These are phyloP conservation scores for Pontederia crassipes DNA, from an alignment of 176 grass and related monocot species.

Conservation along the genomic window DNA sequence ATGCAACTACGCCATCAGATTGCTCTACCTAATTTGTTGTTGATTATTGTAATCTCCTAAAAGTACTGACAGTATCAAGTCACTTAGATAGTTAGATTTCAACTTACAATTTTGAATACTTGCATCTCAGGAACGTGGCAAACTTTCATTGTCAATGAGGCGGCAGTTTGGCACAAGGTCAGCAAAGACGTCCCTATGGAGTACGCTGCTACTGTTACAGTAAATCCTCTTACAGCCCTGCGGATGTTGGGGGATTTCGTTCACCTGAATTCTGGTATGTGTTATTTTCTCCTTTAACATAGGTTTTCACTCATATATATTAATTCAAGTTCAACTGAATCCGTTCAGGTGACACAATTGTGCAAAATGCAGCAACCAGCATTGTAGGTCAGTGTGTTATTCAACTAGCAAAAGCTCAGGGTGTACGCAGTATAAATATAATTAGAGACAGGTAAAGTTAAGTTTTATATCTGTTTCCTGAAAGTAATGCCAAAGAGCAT, in stretches of 20 bases:
- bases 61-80: too few relatives aligned
- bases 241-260: conserved; percentile 73
- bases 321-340: conserved; percentile 11
- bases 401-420: conserved; percentile 60
- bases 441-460: conserved; percentile 64
- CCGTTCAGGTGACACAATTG: conserved; percentile 57
- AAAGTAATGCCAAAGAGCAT: neutral
- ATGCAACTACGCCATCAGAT: neutral
- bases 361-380: conserved; percentile 85
- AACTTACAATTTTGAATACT: neutral
- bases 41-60: neutral
- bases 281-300: neutral
- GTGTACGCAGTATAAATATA: conserved; percentile 69
- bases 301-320: neutral
- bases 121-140: conserved; percentile 63
- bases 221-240: conserved; percentile 70
- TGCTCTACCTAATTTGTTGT: neutral
- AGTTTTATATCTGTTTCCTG: neutral
- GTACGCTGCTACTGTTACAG: conserved; percentile 67
- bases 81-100: too few relatives aligned
- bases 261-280: conserved; percentile 48
- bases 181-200: conserved; percentile 55
- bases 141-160: conserved; percentile 61
- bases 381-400: conserved; percentile 83
- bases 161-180: conserved; percentile 60